A percentile compares a stretch with the other conserved stretches of the same genome.
Evolutionary conservation across 2,329 filamentous ascomycete genomes (phyloP).

Genomic region (Scolecobasidium constrictum): DNA sequence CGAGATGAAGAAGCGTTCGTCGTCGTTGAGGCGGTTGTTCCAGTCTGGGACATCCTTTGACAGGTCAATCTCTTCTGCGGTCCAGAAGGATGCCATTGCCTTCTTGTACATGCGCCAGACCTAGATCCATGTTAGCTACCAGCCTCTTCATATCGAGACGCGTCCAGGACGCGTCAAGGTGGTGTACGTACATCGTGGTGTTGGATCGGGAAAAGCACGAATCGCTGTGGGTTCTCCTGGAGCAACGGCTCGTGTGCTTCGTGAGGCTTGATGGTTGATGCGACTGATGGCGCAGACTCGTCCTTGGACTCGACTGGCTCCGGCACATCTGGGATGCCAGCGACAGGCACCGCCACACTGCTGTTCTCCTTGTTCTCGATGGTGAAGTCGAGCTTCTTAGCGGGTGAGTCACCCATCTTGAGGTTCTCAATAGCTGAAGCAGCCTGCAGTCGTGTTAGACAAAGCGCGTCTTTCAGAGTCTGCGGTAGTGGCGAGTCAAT

Average conservation of each 20-base stretch:
- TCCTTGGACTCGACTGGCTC: constrained; percentile 20
- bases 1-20: constrained; percentile 97
- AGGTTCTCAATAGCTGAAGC: constrained; percentile 76
- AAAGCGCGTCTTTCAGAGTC: constrained; percentile 25
- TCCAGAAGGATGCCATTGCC: constrained; percentile 99
- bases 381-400: constrained; percentile 80
- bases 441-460: constrained; percentile 48
- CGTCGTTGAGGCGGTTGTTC: constrained; percentile 94
- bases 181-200: constrained; percentile 90
- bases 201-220: constrained; percentile 97
- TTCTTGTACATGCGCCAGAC: constrained; percentile 99
- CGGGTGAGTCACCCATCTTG: constrained; percentile 78
- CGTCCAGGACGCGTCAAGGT: constrained; percentile 43
- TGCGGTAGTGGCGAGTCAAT: constrained; percentile 16
- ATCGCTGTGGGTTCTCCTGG: constrained; percentile 89
- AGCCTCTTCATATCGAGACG: constrained; percentile 41
- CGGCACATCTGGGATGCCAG: constrained; percentile 35
- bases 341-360: constrained; percentile 46
- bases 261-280: constrained; percentile 45
- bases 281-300: constrained; percentile 34
- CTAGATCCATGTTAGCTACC: constrained; percentile 41
- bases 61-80: constrained; percentile 96
- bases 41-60: constrained; percentile 99
- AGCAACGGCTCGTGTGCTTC: constrained; percentile 84
- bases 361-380: constrained; percentile 72